Evolutionary conservation across 2,329 filamentous ascomycete species (phyloP), one percentile per base, ranked within the genome.

Genomic region (Penicillium palitans): DNA sequence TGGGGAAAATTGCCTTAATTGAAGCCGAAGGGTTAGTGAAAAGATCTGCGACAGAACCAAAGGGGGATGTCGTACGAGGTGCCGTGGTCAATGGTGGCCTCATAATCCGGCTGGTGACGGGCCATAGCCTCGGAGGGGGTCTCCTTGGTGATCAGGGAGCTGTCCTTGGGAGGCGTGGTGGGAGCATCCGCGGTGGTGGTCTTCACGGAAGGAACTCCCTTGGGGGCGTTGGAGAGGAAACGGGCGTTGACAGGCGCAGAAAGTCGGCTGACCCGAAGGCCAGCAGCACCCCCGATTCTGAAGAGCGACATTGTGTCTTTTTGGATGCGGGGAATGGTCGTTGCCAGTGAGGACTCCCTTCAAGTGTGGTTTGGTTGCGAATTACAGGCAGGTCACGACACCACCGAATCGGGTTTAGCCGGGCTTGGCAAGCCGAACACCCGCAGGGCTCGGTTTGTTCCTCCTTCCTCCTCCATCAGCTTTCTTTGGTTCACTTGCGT

Each of bases 61-160:
- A 51, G 41, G 40, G 52, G 63, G 39, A 17, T 37, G 9, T 70
- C 88, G 74, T 84, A 97, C 93, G 93, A 97, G 65, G 91, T 96
- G 63, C 90, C 90, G 78, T 92, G 93, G 78, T 98, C 93, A 68
- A 90, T 83, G 51, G 87, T 87, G 44, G 88, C 89, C 65, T 84
- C 83, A 75, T 96, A 97, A 74, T 96, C 89, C 61, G 91, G 91
- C 68, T 90, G 83, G 74, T 95, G 90, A 66, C 80, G 81, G 65
- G 81, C 74, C 71, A 80, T 78, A 60, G 78, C 81, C 68, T 83
- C 77, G 13, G 75, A 71, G 37, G 83, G 75, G 24, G 71, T 74
- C 64, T 86, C 78, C 65, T 82, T 72, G 59, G 78, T 79, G 66
- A 83, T 80, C 74, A 84, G 71, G 24, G 79, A 80, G 61, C 73